These are phyloP conservation scores for Thelonectria rubi DNA, from an alignment of 2,329 filamentous ascomycete species.

Conservation along the genomic window DNA sequence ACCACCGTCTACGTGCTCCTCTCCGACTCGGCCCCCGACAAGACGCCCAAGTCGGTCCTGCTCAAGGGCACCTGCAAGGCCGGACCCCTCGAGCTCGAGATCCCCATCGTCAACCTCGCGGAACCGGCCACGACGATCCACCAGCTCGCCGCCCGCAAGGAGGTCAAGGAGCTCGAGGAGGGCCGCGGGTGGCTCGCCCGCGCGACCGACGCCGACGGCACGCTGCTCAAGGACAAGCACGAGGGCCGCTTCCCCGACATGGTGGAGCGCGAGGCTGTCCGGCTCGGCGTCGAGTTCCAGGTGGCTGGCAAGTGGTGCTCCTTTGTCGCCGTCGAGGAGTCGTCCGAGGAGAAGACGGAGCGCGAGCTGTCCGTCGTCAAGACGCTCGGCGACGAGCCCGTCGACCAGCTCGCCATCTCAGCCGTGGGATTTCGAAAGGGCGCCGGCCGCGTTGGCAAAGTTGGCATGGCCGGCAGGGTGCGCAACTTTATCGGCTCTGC, in stretches of 20 bases:
- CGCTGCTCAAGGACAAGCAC: slow-evolving; percentile 56
- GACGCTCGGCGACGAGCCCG: too few species aligned
- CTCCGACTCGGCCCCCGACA: slow-evolving; percentile 55
- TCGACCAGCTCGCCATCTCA: background rate
- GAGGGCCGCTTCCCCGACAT: slow-evolving; percentile 65
- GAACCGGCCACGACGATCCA: slow-evolving; percentile 67
- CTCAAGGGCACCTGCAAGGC: slow-evolving; percentile 65
- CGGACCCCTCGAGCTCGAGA: slow-evolving; percentile 69
- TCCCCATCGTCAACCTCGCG: slow-evolving; percentile 64
- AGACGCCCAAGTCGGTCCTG: slow-evolving; percentile 61
- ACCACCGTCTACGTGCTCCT: slow-evolving; percentile 73
- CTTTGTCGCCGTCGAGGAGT: slow-evolving; percentile 72
- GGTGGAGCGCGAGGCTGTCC: slow-evolving; percentile 71
- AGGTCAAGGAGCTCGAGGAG: slow-evolving; percentile 74
- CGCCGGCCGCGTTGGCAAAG: too few species aligned
- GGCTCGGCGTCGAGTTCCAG: slow-evolving; percentile 71
- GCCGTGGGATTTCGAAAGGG: background rate
- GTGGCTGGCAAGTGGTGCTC: slow-evolving; percentile 76
- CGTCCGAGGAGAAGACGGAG: slow-evolving; percentile 28
- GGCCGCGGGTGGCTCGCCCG: slow-evolving; percentile 72
- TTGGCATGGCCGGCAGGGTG: too few species aligned
- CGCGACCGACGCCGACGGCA: slow-evolving; percentile 55
- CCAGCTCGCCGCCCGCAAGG: slow-evolving; percentile 74
- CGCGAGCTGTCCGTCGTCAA: background rate
- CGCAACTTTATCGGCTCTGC: background rate